Evolutionary conservation across 2,329 filamentous ascomycete genomes (phyloP), one percentile per base, ranked within the genome.

Genomic region (Raffaelea ambrosiae): DNA sequence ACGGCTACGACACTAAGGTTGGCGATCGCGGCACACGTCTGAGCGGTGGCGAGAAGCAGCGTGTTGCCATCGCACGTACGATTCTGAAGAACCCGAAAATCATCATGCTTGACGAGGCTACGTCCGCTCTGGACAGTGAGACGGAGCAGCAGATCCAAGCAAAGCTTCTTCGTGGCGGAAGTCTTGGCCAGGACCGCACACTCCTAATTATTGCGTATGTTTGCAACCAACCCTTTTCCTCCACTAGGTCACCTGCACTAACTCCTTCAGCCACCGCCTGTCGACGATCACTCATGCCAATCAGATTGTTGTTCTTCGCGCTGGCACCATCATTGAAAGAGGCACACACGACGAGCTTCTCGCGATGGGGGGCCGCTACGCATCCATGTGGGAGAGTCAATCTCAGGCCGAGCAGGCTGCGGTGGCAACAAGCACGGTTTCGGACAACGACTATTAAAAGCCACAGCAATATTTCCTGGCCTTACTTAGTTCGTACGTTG

Each of bases 121-220:
- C 85, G 3, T 83, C 81, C 1, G 82, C 83, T 3, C 73, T 88
- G 20, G 77, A 85, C 46, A 77, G 79, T 0, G 72, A 77, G 22
- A 81, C 76, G 1, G 77, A 81, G 56, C 68, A 71, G 29, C 68
- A 73, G 46, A 81, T 81, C 36, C 77, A 81, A 56, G 59, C 60
- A 50, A 89, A 90, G 33, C 77, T 98, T 29, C 83, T 83, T 49
- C 87, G 58, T 20, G 63, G 62, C 39, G 63, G 62, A 10, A 55
- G 79, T 14, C 79, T 97, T 41, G 87, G 88, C 16, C 74, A 84
- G 55, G 90, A 89, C 44, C 85, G 93, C 43, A 98, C 93, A 1
- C 84, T 96, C 70, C 79, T 98, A 52, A 89, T 97, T 45, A 97
- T 98, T 67, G 93, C 93, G 70, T 88, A 81, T 70, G 78, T 29